Conservation (phyloP, 805 yeast genomes). For the Barnettozyma sp. region DNA sequence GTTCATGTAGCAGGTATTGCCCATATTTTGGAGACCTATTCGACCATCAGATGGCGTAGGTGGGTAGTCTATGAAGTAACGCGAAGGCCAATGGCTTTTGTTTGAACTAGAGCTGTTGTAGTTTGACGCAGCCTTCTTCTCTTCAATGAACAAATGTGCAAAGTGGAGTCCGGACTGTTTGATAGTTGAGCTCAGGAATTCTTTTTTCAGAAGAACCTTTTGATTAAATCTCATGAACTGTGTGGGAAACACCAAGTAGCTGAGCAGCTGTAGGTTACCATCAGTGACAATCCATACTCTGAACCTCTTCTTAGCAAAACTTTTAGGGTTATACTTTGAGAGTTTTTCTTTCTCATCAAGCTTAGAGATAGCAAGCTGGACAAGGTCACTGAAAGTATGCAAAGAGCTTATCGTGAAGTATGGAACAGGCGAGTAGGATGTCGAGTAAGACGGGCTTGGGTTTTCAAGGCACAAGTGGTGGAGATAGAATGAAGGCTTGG, state of each 20-base stretch:
- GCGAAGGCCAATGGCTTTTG: constrained; percentile 33
- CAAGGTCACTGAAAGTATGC: constrained; percentile 19
- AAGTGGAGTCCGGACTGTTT: constrained; percentile 18
- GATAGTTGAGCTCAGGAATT: constrained; percentile 14
- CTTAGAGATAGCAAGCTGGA: constrained; percentile 13
- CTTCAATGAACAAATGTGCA: constrained; percentile 31
- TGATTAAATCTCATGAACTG: constrained; percentile 24
- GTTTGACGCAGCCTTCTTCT: constrained; percentile 16
- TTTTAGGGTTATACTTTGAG: constrained; percentile 1
- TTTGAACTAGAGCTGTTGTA: constrained; percentile 4
- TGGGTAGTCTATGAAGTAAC: constrained; percentile 26
- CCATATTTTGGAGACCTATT: constrained; percentile 63
- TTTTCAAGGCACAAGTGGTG: constrained; percentile 24
- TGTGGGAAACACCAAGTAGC: constrained; percentile 22
- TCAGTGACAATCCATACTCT: constrained; percentile 22
- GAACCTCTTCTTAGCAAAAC: constrained; percentile 10
- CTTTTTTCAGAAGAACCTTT: constrained; percentile 22
- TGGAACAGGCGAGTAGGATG: constrained; percentile 21
- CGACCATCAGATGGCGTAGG: constrained; percentile 40
- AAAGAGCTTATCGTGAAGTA: constrained; percentile 30
- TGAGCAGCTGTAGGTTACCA: constrained; percentile 10
- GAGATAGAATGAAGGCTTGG: constrained; percentile 30
- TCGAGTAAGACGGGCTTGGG: constrained; percentile 7
- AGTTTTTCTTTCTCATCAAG: constrained; percentile 14
- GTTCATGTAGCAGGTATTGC: constrained; percentile 93